Evolutionary conservation across 1,139 yeast species (phyloP).

Genomic region (Candida sp.): DNA sequence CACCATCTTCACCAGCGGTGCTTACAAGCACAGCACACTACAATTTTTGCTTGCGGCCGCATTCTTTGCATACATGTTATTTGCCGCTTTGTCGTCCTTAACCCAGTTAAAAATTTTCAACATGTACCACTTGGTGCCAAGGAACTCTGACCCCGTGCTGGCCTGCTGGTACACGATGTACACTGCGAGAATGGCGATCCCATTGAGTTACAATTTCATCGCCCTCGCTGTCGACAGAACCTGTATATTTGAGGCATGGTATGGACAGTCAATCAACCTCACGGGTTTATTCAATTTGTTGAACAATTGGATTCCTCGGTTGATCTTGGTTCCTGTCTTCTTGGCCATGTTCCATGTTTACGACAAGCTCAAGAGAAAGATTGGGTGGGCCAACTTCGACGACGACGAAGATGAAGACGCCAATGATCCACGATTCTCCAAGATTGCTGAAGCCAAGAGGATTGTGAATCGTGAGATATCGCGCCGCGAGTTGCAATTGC

Average conservation of each 20-base stretch:
- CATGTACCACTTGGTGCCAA: slow-evolving; percentile 72
- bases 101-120: slow-evolving; percentile 74
- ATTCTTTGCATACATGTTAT: slow-evolving; percentile 68
- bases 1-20: slow-evolving; percentile 31
- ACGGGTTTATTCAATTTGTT: slow-evolving; percentile 76
- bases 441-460: slow-evolving; percentile 49
- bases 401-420: slow-evolving; percentile 27
- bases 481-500: slow-evolving; percentile 27
- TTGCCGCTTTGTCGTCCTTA: slow-evolving; percentile 66
- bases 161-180: slow-evolving; percentile 81
- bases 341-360: slow-evolving; percentile 72
- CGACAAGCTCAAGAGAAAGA: slow-evolving; percentile 57
- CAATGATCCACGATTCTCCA: slow-evolving; percentile 27
- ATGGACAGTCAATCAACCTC: slow-evolving; percentile 75
- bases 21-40: slow-evolving; percentile 19
- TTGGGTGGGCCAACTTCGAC: slow-evolving; percentile 55
- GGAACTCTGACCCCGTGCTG: slow-evolving; percentile 75
- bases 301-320: slow-evolving; percentile 77
- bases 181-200: slow-evolving; percentile 82
- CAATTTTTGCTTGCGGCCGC: slow-evolving; percentile 44
- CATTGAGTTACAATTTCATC: slow-evolving; percentile 78
- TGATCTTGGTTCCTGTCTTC: slow-evolving; percentile 68
- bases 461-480: slow-evolving; percentile 40
- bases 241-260: slow-evolving; percentile 59
- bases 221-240: slow-evolving; percentile 59